Conservation (phyloP, 2,329 filamentous ascomycete species). For the Akanthomyces muscarius region DNA sequence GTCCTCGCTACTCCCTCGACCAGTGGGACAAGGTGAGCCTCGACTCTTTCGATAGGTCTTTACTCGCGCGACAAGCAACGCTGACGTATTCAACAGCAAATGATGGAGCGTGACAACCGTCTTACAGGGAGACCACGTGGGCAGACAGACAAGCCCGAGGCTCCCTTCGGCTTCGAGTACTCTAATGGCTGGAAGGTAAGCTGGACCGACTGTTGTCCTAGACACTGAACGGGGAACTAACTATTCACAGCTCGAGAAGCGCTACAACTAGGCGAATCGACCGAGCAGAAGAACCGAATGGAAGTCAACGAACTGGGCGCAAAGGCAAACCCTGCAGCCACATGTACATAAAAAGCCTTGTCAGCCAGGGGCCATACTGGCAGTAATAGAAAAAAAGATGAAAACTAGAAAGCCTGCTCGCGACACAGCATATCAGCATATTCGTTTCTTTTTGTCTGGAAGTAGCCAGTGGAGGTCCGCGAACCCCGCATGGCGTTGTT, state of each 20-base stretch:
- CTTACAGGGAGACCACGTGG: slow-evolving; percentile 57
- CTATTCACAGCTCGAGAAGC: slow-evolving; percentile 47
- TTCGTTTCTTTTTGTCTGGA: background rate
- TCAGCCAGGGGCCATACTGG: slow-evolving; percentile 5
- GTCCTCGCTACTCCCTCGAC: slow-evolving; percentile 56
- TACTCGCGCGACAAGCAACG: background rate
- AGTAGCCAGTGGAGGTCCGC: background rate
- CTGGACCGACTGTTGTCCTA: slow-evolving; percentile 15
- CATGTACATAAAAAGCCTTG: slow-evolving; percentile 18
- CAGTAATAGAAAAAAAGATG: slow-evolving; percentile 11
- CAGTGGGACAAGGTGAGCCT: slow-evolving; percentile 58
- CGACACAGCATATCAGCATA: background rate
- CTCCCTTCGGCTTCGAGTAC: slow-evolving; percentile 57
- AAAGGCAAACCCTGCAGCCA: slow-evolving; percentile 5
- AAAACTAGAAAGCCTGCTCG: background rate
- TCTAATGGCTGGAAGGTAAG: slow-evolving; percentile 62
- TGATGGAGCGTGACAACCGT: slow-evolving; percentile 63
- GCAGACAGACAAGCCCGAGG: slow-evolving; percentile 51
- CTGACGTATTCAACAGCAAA: slow-evolving; percentile 47
- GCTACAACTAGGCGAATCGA: slow-evolving; percentile 38
- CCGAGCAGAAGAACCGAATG: background rate
- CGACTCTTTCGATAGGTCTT: background rate
- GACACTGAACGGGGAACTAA: slow-evolving; percentile 13
- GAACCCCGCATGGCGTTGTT: background rate
- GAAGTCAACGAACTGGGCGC: slow-evolving; percentile 1